Percentiles rank a stretch among this genome's conserved stretches.
phyloP scores from a whole-genome alignment of 2,329 filamentous ascomycete genomes.

The Colletotrichum spaethianum region DNA sequence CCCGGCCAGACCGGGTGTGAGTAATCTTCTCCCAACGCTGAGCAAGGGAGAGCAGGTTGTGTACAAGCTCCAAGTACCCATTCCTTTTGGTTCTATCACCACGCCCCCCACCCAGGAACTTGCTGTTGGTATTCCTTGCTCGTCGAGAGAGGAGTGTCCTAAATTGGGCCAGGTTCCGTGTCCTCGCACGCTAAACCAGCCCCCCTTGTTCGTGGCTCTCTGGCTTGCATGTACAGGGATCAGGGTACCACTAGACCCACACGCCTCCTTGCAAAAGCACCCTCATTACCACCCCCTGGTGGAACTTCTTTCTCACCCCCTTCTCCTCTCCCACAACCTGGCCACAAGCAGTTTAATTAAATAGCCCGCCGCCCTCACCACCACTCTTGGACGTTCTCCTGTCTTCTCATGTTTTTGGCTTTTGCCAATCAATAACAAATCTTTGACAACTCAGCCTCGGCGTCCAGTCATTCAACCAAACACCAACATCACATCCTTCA shows the following conservation, averaged over 20 bases:
- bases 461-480: conserved; percentile 41
- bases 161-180: conserved; percentile 24
- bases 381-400: conserved; percentile 39
- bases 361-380: conserved; percentile 44
- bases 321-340: conserved; percentile 33
- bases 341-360: conserved; percentile 31
- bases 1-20: conserved; percentile 13
- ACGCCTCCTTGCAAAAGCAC: neutral
- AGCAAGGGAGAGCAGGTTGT: neutral
- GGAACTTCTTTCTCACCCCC: conserved; percentile 2
- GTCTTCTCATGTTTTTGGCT: conserved; percentile 53
- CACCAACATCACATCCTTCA: neutral
- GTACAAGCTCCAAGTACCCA: neutral
- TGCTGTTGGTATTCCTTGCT: conserved; percentile 7
- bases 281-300: neutral
- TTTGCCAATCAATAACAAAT: conserved; percentile 53
- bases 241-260: neutral
- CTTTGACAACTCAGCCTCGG: conserved; percentile 44
- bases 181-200: conserved; percentile 11
- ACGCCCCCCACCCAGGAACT: neutral
- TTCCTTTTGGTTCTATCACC: neutral
- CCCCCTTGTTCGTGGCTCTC: neutral
- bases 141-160: conserved; percentile 1
- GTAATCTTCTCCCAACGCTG: conserved; percentile 11
- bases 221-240: conserved; percentile 10